Conservation (phyloP, 768 basidiomycete species). For the Lactarius trivialis region DNA sequence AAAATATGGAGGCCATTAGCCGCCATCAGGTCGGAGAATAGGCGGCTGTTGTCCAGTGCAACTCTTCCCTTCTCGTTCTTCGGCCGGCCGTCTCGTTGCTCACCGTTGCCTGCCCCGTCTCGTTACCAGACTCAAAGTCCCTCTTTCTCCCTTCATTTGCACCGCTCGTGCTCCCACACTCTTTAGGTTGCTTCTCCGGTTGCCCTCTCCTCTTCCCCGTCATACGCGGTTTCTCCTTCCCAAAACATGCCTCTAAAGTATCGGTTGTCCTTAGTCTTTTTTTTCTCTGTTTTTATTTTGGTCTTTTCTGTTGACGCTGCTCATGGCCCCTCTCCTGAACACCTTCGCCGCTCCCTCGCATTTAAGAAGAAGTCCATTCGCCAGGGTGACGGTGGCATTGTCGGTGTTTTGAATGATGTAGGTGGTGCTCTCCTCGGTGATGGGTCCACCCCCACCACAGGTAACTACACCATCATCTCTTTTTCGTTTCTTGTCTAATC, state of each 20-base stretch:
- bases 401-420: neutral
- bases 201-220: neutral
- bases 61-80: neutral
- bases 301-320: neutral
- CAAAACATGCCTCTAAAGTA: neutral
- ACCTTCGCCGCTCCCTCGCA: constrained; percentile 2
- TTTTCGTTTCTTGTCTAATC: neutral
- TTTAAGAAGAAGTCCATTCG: neutral
- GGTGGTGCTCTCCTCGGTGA: neutral
- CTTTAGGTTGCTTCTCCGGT: neutral
- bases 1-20: neutral
- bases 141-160: neutral
- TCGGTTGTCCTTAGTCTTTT: constrained; percentile 1
- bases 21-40: no score
- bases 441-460: neutral
- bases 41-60: neutral
- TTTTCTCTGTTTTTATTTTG: constrained; percentile 7
- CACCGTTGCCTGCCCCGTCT: neutral
- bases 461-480: neutral
- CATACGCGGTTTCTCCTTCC: neutral
- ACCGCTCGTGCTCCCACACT: constrained; percentile 17
- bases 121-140: neutral
- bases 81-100: neutral
- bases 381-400: neutral
- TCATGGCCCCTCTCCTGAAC: constrained; percentile 1